Base-by-base conservation (phyloP, 257 asterid genomes). In the Capsicum baccatum region DNA sequence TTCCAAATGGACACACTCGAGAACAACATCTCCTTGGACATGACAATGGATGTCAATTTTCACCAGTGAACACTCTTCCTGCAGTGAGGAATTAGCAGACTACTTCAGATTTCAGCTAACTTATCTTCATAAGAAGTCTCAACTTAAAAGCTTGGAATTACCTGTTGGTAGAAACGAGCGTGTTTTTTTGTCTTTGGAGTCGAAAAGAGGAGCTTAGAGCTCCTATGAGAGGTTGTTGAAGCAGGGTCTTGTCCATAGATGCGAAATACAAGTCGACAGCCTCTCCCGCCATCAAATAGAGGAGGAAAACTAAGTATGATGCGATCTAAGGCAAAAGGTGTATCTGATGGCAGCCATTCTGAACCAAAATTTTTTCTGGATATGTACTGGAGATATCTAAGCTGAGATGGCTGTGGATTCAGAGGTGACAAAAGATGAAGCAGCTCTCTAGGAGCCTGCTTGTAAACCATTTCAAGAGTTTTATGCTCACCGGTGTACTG, bases 321-420 rank as follows among this genome's bases (percentile, higher is more conserved):
- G 87, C 93, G 93, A 87, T 95, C 97, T 93, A 97, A 88, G 79
- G 92, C 93, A 87, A 97, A 88, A 84, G 97, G 96, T 12, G 94
- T 93, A 86, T 93, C 97, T 37, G 99, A 88, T 59, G 99, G 99
- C 21, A 93, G 97, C 98, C 99, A 95, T 84, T 95, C 99, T 6
- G 93, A 90, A 82, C 97, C 96, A 62, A 93, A 44, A 83, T 91
- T 93, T 88, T 94, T 92, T 88, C 97, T 90, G 56, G 95, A 89
- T 56, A 97, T 97, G 91, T 95, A 95, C 84, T 97, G 99, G 88
- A 97, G 99, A 88, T 97, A 97, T 89, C 99, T 92, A 83, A 93
- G 92, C 92, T 97, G 99, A 88, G 99, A 97, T 60, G 99, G 97
- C 86, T 95, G 99, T 9, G 99, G 99, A 92, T 97, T 97, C 89